Base-by-base conservation (phyloP, 345 rosid species). In the Eucalyptus pauciflora region DNA sequence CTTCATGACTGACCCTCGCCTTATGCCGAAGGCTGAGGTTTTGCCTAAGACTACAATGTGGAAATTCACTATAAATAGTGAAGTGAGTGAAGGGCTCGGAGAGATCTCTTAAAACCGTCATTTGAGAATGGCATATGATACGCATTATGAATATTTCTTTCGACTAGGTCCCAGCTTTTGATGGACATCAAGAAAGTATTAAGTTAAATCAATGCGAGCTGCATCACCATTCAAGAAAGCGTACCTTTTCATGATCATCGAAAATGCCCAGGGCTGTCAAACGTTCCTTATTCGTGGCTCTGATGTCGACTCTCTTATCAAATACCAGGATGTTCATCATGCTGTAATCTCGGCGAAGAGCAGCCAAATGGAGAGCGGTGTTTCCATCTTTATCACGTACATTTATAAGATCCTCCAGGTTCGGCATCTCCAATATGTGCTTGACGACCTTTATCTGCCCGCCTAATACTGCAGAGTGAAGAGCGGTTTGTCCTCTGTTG, bases 291-390 rank as follows among this genome's bases (percentile, higher is more conserved):
- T 90, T 91, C 11, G 27, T 76, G 18, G 83, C 51, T 33, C 48
- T 50, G 14, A 54, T 13, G 48, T 89, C 51, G 2, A 87, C 87
- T 52, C 88, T 27, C 18, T 67, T 43, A 8, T 87, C 86, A 48
- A 71, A 27, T 1, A 69, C 67, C 0, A 92, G 90, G 62, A 46
- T 22, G 29, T 50, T 76, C 37, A 87, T 90, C 52, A 90, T 90
- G 41, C 2, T 9, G 7, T 46, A 79, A 67, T 90, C 89, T 15
- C 86, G 50, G 13, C 31, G 14, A 71, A 56, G 52, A 2, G 91
- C 89, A 4, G 93, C 93, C 87, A 92, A 86, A 88, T 92, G 93
- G 88, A 91, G 85, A 17, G 93, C 90, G 4, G 93, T 91, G 86
- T 92, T 92, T 83, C 92, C 93, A 67, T 88, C 90, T 18, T 50